Evolutionary conservation across 805 yeast species (phyloP).

Genomic region (Wickerhamiella galacta): DNA sequence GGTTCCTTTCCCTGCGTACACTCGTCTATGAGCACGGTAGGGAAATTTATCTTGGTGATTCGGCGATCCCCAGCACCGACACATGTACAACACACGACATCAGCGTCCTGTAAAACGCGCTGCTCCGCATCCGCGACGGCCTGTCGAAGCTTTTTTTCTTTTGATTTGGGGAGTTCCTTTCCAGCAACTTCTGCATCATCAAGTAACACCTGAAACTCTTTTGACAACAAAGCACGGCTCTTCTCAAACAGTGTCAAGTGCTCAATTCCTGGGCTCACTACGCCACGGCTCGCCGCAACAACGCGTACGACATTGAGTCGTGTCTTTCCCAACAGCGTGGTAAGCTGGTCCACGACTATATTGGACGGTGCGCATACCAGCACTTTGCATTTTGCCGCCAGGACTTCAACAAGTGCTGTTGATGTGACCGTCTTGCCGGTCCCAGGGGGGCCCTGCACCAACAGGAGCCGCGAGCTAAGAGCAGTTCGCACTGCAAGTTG

Average conservation of each 20-base stretch:
- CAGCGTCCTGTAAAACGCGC: constrained; percentile 36
- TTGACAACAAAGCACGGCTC: too few species aligned
- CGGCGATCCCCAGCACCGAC: constrained; percentile 78
- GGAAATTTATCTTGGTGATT: constrained; percentile 37
- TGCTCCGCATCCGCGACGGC: constrained; percentile 33
- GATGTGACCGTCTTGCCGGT: constrained; percentile 93
- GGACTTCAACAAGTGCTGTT: constrained; percentile 69
- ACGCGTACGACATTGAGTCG: constrained; percentile 68
- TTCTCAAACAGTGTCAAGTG: not conserved
- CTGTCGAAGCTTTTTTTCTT: too few species aligned
- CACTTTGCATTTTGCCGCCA: constrained; percentile 44
- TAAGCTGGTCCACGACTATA: constrained; percentile 85
- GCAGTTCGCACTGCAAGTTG: constrained; percentile 57
- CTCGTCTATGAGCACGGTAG: constrained; percentile 79
- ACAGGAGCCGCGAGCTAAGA: constrained; percentile 51
- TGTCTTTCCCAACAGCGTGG: constrained; percentile 48
- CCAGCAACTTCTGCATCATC: too few species aligned
- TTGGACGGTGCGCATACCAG: constrained; percentile 92
- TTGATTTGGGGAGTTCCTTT: too few species aligned
- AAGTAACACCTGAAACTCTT: too few species aligned
- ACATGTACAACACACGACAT: constrained; percentile 81
- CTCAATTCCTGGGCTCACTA: not conserved
- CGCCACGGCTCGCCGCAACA: constrained; percentile 32
- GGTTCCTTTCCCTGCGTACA: constrained; percentile 92
- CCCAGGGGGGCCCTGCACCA: constrained; percentile 93